These are phyloP conservation scores for Linum lewisii DNA, from an alignment of 345 rosid species.

Conservation along the genomic window DNA sequence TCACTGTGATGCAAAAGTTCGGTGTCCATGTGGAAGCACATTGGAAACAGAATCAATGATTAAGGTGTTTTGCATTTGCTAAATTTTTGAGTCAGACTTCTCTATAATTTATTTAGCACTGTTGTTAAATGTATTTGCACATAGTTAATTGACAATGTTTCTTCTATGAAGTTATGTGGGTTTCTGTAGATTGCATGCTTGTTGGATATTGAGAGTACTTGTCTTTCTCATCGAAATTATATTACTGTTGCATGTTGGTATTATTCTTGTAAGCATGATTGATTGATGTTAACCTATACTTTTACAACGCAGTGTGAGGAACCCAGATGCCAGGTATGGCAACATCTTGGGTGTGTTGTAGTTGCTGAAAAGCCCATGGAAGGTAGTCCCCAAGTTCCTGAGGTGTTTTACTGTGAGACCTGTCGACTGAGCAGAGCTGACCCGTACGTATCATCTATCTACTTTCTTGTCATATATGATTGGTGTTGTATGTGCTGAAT, in stretches of 20 bases:
- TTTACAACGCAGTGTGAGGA: constrained; percentile 65
- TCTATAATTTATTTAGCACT: background rate
- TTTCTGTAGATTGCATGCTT: too few relatives aligned
- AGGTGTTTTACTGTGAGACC: constrained; percentile 70
- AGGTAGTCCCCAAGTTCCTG: constrained; percentile 53
- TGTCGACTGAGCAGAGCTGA: constrained; percentile 92
- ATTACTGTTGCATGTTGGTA: background rate
- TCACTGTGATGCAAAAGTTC: constrained; percentile 52
- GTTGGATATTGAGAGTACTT: too few relatives aligned
- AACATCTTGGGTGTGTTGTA: constrained; percentile 71
- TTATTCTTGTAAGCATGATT: constrained; percentile 1
- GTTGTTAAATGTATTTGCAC: too few relatives aligned
- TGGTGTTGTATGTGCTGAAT: background rate
- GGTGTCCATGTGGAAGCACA: constrained; percentile 86
- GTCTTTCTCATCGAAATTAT: background rate
- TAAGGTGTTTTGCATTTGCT: constrained; percentile 32
- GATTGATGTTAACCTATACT: constrained; percentile 6
- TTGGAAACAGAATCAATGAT: constrained; percentile 65
- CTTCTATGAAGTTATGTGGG: too few relatives aligned
- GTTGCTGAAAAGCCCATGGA: constrained; percentile 70
- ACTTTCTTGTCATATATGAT: background rate
- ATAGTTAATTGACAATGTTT: too few relatives aligned
- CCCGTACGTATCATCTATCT: constrained; percentile 54
- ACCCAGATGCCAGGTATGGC: constrained; percentile 65
- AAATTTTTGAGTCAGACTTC: background rate